Base-by-base conservation (phyloP, 2,329 filamentous ascomycete genomes). In the Mariannaea sp. region DNA sequence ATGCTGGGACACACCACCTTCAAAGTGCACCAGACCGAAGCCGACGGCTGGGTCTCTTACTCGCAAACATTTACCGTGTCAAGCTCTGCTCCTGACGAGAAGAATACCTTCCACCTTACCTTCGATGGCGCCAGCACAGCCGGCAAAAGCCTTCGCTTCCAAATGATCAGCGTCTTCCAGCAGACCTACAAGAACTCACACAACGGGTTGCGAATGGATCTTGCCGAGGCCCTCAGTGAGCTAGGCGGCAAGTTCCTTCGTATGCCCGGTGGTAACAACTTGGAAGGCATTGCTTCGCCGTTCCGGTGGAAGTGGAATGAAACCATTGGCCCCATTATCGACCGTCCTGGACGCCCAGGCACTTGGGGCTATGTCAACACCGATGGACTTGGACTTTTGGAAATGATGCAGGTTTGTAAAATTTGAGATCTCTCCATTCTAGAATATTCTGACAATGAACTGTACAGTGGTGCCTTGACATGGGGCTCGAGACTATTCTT, bases 251-350 rank as follows among this genome's bases (percentile, higher is more conserved):
- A n/a, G n/a, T n/a, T 87, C 60, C 76, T 89, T 38, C 79, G 86
- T 13, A 81, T 87, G 53, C 85, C 86, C 0, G 86, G 86, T 5
- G 85, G 84, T 7, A 86, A 86, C 65, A 86, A 85, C 73, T 69
- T 87, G 2, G 78, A 80, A 62, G 78, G 78, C 0, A 64, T 70
- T 40, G 74, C 70, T 19, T 73, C 75, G 56, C 64, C 62, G 35
- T 73, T 70, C 3, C 75, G 68, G 62, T 81, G 78, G 78, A 72
- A 80, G 60, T 81, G 78, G 78, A 78, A 80, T 58, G 69, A 81
- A 47, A 79, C 79, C 0, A 70, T 85, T 24, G 81, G 81, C 0
- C 80, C 80, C 2, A 73, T 85, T 0, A 73, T 76, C 42, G 70
- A 79, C 52, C 76, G 84, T 2, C 81, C 80, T 7, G 84, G 83